Evolutionary conservation across 768 basidiomycete genomes (phyloP).

Genomic region (Xerocomus potaroensis): DNA sequence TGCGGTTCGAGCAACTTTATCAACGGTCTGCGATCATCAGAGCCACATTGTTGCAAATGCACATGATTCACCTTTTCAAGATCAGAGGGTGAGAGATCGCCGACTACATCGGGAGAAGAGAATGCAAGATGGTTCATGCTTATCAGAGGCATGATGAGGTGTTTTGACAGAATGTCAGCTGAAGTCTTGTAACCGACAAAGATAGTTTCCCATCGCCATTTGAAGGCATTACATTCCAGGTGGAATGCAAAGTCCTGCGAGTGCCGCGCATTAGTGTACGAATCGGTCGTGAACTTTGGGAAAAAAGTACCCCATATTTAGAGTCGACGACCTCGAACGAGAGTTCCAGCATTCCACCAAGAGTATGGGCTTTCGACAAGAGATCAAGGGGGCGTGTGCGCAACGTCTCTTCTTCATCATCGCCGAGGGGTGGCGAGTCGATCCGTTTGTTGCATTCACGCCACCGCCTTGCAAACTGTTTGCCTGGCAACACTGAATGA

Average conservation of each 20-base stretch:
- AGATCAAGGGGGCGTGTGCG: conserved; percentile 49
- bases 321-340: conserved; percentile 59
- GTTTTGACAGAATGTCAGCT: conserved; percentile 71
- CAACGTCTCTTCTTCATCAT: conserved; percentile 60
- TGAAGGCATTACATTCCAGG: conserved; percentile 55
- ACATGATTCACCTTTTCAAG: conserved; percentile 55
- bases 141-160: conserved; percentile 74
- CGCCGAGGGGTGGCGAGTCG: conserved; percentile 26
- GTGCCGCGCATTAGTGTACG: conserved; percentile 12
- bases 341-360: conserved; percentile 54
- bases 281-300: conserved; percentile 2
- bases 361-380: conserved; percentile 55
- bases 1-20: conserved; percentile 66
- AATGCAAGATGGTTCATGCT: conserved; percentile 67
- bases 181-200: conserved; percentile 59
- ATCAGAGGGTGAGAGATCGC: conserved; percentile 52
- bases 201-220: conserved; percentile 79
- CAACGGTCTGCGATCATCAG: conserved; percentile 49
- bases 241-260: conserved; percentile 63
- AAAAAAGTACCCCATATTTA: conserved; percentile 48
- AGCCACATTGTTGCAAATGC: neutral
- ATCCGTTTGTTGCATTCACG: conserved; percentile 46
- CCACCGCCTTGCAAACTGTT: conserved; percentile 68
- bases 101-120: conserved; percentile 52
- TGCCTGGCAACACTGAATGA: conserved; percentile 46